Evolutionary conservation across 2,329 filamentous ascomycete genomes (phyloP).

Genomic region (Fusarium ramigenum): DNA sequence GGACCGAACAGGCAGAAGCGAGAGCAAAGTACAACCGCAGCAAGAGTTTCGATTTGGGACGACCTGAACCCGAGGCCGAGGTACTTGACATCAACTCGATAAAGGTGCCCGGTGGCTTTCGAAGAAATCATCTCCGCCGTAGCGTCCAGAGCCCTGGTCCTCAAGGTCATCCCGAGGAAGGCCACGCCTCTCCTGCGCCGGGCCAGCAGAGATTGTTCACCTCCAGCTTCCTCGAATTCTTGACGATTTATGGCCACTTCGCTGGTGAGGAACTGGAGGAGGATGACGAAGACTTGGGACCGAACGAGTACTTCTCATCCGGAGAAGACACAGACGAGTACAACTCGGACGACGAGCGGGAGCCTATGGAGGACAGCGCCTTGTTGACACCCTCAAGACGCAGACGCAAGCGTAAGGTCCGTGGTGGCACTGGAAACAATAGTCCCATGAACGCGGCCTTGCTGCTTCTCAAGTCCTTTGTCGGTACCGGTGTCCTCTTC

Average conservation of each 20-base stretch:
- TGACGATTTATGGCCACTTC: slow-evolving; percentile 96
- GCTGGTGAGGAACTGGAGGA: slow-evolving; percentile 97
- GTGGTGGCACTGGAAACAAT: slow-evolving; percentile 78
- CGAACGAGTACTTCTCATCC: slow-evolving; percentile 91
- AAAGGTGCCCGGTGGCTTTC: slow-evolving; percentile 91
- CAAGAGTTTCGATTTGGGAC: slow-evolving; percentile 84
- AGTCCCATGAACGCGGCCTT: slow-evolving; percentile 82
- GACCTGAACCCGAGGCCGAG: slow-evolving; percentile 82
- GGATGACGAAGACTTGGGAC: slow-evolving; percentile 87
- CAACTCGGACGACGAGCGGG: slow-evolving; percentile 71
- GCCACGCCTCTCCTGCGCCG: slow-evolving; percentile 46
- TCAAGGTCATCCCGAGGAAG: slow-evolving; percentile 47
- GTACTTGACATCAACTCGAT: slow-evolving; percentile 88
- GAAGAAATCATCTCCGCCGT: slow-evolving; percentile 86
- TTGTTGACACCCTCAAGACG: slow-evolving; percentile 80
- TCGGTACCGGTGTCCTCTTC: slow-evolving; percentile 95
- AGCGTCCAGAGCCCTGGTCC: slow-evolving; percentile 70
- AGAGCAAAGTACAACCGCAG: slow-evolving; percentile 77
- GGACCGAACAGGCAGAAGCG: slow-evolving; percentile 88
- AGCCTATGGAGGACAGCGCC: slow-evolving; percentile 88
- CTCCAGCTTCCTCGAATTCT: slow-evolving; percentile 93
- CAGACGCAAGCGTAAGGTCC: slow-evolving; percentile 79
- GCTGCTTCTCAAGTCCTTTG: slow-evolving; percentile 94
- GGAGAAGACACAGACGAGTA: slow-evolving; percentile 74
- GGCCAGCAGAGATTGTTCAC: slow-evolving; percentile 73